These are phyloP conservation scores for Tetrahymena thermophila DNA, from an alignment of 73 alveolate genomes.

Conservation along the genomic window DNA sequence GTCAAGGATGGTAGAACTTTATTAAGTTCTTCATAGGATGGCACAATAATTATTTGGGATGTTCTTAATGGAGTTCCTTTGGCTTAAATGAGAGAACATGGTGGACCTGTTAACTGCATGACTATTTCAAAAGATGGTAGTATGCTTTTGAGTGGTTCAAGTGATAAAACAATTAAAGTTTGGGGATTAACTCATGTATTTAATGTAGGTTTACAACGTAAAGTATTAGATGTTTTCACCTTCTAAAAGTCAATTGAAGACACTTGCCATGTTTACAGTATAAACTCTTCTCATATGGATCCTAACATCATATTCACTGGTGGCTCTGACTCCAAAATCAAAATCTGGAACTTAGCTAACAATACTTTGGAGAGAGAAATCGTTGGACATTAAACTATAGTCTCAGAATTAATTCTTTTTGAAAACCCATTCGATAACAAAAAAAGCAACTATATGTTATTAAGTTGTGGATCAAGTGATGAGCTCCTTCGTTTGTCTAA, in stretches of 20 bases:
- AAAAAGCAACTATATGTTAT: not conserved
- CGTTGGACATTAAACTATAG: constrained; percentile 33
- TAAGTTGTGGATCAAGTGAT: not conserved
- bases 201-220: not conserved
- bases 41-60: not conserved
- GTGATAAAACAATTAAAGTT: not conserved
- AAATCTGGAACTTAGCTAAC: constrained; percentile 23
- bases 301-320: constrained; percentile 16
- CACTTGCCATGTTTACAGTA: constrained; percentile 4
- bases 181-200: not conserved
- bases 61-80: not conserved
- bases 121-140: not conserved
- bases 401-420: constrained; percentile 24
- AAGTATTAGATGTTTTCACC: not conserved
- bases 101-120: not conserved
- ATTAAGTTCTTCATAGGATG: not conserved
- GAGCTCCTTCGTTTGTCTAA: not conserved
- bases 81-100: not conserved
- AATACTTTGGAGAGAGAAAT: constrained; percentile 3
- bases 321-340: constrained; percentile 37
- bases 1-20: not conserved
- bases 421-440: constrained; percentile 38
- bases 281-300: constrained; percentile 26
- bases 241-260: not conserved
- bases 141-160: not conserved